Evolutionary conservation across 176 grass and related monocot species (phyloP), one percentile per base, ranked within the genome.

Genomic region (Guadua angustifolia): DNA sequence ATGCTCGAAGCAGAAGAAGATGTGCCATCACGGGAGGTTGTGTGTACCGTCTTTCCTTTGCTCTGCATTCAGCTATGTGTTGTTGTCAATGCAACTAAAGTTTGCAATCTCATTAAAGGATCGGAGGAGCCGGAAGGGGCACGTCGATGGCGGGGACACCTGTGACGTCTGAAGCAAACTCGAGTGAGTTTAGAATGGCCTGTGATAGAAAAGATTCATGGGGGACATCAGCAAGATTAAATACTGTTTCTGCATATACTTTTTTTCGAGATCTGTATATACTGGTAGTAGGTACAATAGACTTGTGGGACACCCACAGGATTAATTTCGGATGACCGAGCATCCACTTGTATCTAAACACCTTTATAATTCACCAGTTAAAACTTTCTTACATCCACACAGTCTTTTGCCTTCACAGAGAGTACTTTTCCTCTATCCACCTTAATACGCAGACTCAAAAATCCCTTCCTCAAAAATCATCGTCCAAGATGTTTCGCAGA

Each of bases 1-100:
- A 79, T 79, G 76, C 76, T 79, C 5, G 76, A 79, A 64, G 76
- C 25, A 49, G 76, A 79, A 60, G 59, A 79, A 40, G 39, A 40
- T 35, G 59, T 8, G 9, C 42, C 59, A 33, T 33, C 76, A 21
- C 24, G 43, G 42, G 76, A 79, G 76, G 76, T 65, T 49, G 55
- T 79, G 43, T 61, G 7, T 40, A 40, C 75, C 5, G 2, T 21
- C 16, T 52, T 6, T 6, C 15, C 16, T 52, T 52, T 52, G 50
- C 10, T 36, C 2, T 75, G 12, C 60, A 14, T 44, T 40, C 17
- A 16, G 58, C 21, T 40, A 43, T n/a, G 12, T 44, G 56, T 61
- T 44, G 56, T 14, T 78, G 56, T 45, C 39, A 62, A 78, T 77
- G 74, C 38, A 60, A 6, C n/a, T 60, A 21, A 77, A 43, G n/a